Conservation (phyloP, 23 red algal genomes). For the Gracilaria domingensis region DNA sequence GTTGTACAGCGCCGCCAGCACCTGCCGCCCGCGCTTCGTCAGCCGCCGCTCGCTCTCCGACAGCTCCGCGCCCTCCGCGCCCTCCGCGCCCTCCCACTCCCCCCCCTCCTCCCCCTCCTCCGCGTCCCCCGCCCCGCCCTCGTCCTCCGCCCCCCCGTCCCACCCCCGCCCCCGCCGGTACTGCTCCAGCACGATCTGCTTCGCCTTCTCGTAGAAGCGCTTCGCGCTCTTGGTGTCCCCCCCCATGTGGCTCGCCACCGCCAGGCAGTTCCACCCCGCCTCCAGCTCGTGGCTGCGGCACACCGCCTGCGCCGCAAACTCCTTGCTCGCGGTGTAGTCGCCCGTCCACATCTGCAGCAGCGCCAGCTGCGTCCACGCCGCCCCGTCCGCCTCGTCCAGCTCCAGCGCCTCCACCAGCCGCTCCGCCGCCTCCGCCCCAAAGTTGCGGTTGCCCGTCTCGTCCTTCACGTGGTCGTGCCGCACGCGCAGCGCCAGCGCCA, state of each 20-base stretch:
- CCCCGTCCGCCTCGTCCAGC: slow-evolving; percentile 39
- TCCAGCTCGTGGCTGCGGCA: slow-evolving; percentile 20
- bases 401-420: slow-evolving; percentile 71
- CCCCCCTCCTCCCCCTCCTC: not conserved
- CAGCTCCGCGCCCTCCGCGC: not conserved
- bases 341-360: slow-evolving; percentile 71
- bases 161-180: not conserved
- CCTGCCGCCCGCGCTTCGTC: slow-evolving; percentile 27
- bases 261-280: slow-evolving; percentile 70
- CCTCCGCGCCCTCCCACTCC: not conserved
- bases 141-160: not conserved
- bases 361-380: slow-evolving; percentile 71
- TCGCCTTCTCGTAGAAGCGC: slow-evolving; percentile 55
- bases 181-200: slow-evolving; percentile 9
- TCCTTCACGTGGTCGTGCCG: slow-evolving; percentile 60
- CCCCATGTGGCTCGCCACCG: slow-evolving; percentile 62
- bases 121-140: not conserved
- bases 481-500: slow-evolving; percentile 62
- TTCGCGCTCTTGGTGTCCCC: slow-evolving; percentile 48
- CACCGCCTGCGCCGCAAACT: slow-evolving; percentile 63
- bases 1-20: slow-evolving; percentile 72
- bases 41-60: slow-evolving; percentile 5
- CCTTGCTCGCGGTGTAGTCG: slow-evolving; percentile 56
- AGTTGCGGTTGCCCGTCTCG: slow-evolving; percentile 64
- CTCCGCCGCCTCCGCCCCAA: slow-evolving; percentile 74